Conservation (phyloP, 331 rosid genomes). For the Quercus lobata region DNA sequence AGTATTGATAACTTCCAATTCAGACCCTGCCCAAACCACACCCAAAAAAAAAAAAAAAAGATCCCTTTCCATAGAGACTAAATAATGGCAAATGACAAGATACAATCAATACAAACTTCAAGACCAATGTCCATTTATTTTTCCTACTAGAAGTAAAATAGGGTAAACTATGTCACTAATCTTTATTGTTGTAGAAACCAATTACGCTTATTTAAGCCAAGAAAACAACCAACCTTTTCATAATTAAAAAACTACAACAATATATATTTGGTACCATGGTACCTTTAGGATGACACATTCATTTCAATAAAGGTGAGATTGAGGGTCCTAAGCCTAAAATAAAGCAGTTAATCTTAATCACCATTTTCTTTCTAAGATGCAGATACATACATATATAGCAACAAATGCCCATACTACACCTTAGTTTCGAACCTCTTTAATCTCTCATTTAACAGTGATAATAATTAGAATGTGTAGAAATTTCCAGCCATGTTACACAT, state of each 20-base stretch:
- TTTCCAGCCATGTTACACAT: neutral
- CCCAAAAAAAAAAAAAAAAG: neutral
- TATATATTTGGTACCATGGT: too few species aligned
- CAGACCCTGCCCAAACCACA: neutral
- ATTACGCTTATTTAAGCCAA: neutral
- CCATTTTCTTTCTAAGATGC: too few species aligned
- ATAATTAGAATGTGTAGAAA: neutral
- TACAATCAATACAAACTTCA: neutral
- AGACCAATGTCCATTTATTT: neutral
- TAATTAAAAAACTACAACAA: neutral
- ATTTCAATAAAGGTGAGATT: too few species aligned
- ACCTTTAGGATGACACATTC: too few species aligned
- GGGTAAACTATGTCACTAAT: neutral
- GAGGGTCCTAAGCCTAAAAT: too few species aligned
- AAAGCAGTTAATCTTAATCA: too few species aligned
- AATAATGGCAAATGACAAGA: neutral
- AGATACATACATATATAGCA: neutral
- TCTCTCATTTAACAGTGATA: neutral
- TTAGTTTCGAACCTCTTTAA: neutral
- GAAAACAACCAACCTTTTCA: neutral
- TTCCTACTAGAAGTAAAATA: neutral
- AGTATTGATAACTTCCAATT: neutral
- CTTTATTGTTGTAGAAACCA: neutral
- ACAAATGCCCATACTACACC: neutral
- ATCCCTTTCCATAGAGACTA: neutral